A percentile compares a stretch with the other conserved stretches of the same genome.
These are phyloP conservation scores for Jatropha curcas DNA, from an alignment of 345 rosid species.

Conservation along the genomic window DNA sequence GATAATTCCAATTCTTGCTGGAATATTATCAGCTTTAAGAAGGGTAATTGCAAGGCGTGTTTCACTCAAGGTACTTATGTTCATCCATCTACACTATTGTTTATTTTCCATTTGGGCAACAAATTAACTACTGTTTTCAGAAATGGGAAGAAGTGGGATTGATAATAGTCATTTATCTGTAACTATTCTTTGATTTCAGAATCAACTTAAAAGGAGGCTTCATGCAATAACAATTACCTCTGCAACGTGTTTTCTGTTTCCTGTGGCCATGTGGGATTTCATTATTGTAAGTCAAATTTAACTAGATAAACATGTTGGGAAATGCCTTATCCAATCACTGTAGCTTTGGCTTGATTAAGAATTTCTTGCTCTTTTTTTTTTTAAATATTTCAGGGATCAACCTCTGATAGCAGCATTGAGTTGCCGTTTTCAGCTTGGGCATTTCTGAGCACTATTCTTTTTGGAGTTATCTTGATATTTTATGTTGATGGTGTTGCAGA, in stretches of 20 bases:
- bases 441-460: slow-evolving; percentile 69
- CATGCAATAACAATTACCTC: slow-evolving; percentile 86
- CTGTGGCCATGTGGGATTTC: slow-evolving; percentile 98
- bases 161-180: not conserved
- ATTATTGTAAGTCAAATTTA: slow-evolving; percentile 59
- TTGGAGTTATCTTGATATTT: slow-evolving; percentile 83
- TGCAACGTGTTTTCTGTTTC: slow-evolving; percentile 90
- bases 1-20: slow-evolving; percentile 82
- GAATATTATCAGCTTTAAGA: slow-evolving; percentile 90
- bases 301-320: not conserved
- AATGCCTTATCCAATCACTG: slow-evolving; percentile 10
- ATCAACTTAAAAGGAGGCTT: slow-evolving; percentile 86
- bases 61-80: slow-evolving; percentile 75
- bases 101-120: slow-evolving; percentile 10
- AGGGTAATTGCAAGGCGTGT: slow-evolving; percentile 94
- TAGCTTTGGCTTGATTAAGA: slow-evolving; percentile 23
- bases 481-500: slow-evolving; percentile 87
- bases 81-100: not conserved
- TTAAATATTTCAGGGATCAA: slow-evolving; percentile 62
- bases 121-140: not conserved
- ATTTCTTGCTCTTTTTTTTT: slow-evolving; percentile 9
- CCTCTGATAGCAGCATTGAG: slow-evolving; percentile 44
- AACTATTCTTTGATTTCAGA: slow-evolving; percentile 41
- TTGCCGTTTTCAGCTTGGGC: slow-evolving; percentile 94
- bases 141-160: not conserved